These are phyloP conservation scores for Dictyostelium brefeldianum DNA, from an alignment of 78 protist species.

Conservation along the genomic window DNA sequence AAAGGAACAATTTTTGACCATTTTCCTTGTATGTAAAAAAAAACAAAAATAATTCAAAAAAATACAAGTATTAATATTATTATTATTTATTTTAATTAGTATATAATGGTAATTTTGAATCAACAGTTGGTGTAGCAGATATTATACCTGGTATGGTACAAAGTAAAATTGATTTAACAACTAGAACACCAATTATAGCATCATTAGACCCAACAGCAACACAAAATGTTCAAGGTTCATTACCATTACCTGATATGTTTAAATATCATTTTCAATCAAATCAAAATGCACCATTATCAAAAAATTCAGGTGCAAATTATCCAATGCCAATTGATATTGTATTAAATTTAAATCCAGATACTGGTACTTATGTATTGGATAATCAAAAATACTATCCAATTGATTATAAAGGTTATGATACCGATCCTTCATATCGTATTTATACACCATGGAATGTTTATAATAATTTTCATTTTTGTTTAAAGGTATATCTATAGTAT, in stretches of 20 bases:
- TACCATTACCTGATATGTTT: not conserved
- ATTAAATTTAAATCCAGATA: not conserved
- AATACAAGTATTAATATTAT: not conserved
- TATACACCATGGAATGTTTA: not conserved
- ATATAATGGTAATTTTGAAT: not conserved
- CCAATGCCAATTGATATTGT: not conserved
- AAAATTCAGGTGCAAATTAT: not conserved
- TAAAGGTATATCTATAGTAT: not conserved
- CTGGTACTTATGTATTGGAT: not conserved
- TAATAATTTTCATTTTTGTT: constrained; percentile 80
- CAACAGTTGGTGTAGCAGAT: constrained; percentile 5
- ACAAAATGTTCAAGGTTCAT: not conserved
- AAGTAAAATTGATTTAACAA: not conserved
- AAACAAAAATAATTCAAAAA: not conserved
- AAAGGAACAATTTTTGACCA: constrained; percentile 7
- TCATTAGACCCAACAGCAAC: not conserved
- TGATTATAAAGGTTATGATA: constrained; percentile 14
- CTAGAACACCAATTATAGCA: not conserved
- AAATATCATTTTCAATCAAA: not conserved
- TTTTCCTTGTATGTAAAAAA: not conserved
- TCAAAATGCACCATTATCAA: not conserved
- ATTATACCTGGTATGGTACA: constrained; percentile 31
- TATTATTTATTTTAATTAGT: not conserved
- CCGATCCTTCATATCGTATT: not conserved
- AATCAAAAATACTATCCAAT: constrained; percentile 3